A percentile compares a stretch with the other conserved stretches of the same genome.
These are phyloP conservation scores for Phellopilus nigrolimitatus DNA, from an alignment of 1,284 basidiomycete species.

Conservation along the genomic window DNA sequence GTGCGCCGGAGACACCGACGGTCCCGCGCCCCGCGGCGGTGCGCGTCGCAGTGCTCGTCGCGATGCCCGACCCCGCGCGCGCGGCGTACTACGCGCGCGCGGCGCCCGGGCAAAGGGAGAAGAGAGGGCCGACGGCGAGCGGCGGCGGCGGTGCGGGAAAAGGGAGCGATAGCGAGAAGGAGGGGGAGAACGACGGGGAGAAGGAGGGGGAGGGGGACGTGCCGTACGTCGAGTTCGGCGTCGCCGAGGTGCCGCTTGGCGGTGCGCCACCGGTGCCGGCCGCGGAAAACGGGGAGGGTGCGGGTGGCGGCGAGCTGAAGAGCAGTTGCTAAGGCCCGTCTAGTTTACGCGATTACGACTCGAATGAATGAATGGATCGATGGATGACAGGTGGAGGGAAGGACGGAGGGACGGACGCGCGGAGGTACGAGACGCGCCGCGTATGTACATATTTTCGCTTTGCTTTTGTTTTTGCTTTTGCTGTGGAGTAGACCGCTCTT, in stretches of 20 bases:
- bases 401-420: too few species aligned
- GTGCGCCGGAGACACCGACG: not conserved
- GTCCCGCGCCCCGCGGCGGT: conserved; percentile 10
- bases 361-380: too few species aligned
- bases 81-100: conserved; percentile 4
- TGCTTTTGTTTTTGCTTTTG: too few species aligned
- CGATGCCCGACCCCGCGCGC: conserved; percentile 41
- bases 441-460: too few species aligned
- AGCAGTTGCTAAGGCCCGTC: too few species aligned
- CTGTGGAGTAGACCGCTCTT: too few species aligned
- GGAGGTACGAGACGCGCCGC: too few species aligned
- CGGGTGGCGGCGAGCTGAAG: too few species aligned
- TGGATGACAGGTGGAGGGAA: too few species aligned
- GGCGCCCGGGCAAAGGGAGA: not conserved
- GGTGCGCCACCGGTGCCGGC: not conserved
- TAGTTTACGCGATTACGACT: too few species aligned
- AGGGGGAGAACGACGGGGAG: not conserved
- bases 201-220: conserved; percentile 35
- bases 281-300: too few species aligned
- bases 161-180: conserved; percentile 1
- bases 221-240: conserved; percentile 46
- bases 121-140: conserved; percentile 1
- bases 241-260: conserved; percentile 32
- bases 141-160: conserved; percentile 5
- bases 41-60: conserved; percentile 47